Base-by-base conservation (phyloP, 2,329 filamentous ascomycete genomes). In the Endocalyx cinctus region DNA sequence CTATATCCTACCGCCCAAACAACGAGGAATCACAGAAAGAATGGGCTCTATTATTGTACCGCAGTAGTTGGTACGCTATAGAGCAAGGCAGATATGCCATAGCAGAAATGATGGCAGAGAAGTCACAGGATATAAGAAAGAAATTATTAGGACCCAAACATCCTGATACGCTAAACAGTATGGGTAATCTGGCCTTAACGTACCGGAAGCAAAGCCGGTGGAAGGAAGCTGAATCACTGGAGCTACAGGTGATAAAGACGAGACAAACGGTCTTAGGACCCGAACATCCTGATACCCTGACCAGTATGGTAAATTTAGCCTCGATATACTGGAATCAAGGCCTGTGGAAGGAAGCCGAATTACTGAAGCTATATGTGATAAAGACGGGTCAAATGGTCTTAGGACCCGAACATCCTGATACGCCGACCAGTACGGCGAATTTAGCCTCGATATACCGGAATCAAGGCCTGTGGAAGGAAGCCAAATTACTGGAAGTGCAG, bases 221-320 rank as follows among this genome's bases (percentile, higher is more conserved):
- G 0, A 10, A 40, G 4, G 42, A 52, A 15, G 42, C 23, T 2
- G 37, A 31, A 16, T 27, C 32, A 16, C 10, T 44, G 17, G 6
- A 38, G 11, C 29, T 29, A 15, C 26, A 37, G 12, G 41, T 41
- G 7, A 4, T 52, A 15, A 40, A 47, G 34, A 33, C 6, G 1
- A 14, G 15, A 2, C 41, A 37, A 23, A 40, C 8, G 10, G 14
- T 50, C 19, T 32, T 46, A 5, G 45, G 43, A 13, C 19, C 27
- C 13, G 43, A 42, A 10, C 38, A 46, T 27, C 42, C 46, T 10
- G 12, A 34, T 17, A 40, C 38, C 16, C 16, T 40, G 15, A 20
- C n/a, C 10, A 37, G 34, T 12, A 38, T 38, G 27, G 22, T 4
- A 10, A 38, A 38, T 14, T 22, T 38, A 17, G 30, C n/a, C 8